Evolutionary conservation across 768 basidiomycete genomes (phyloP).

Genomic region (Tulasnella sp.): DNA sequence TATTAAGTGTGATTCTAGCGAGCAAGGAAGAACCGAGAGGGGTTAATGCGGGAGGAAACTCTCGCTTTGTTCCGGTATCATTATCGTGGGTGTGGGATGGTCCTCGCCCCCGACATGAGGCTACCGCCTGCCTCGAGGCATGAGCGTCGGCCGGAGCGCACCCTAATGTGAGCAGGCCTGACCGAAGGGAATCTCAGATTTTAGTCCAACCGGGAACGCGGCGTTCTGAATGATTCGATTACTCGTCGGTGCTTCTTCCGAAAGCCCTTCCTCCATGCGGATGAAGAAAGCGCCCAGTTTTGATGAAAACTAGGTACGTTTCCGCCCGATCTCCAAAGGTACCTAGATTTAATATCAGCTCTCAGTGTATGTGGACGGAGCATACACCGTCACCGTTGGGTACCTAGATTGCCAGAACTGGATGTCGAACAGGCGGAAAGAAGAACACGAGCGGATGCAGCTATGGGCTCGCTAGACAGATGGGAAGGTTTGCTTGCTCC

Average conservation of each 20-base stretch:
- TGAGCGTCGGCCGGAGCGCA: constrained; percentile 11
- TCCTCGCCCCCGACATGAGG: constrained; percentile 3
- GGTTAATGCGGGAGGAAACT: background rate
- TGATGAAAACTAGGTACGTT: background rate
- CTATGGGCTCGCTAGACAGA: background rate
- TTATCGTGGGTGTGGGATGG: constrained; percentile 19
- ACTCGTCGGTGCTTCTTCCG: constrained; percentile 2
- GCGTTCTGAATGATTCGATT: background rate
- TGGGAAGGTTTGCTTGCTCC: constrained; percentile 1
- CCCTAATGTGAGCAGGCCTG: background rate
- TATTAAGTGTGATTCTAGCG: background rate
- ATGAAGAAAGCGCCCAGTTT: background rate
- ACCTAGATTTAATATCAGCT: background rate
- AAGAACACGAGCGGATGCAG: background rate
- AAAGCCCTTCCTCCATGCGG: background rate
- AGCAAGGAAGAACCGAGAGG: background rate
- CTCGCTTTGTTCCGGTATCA: constrained; percentile 8
- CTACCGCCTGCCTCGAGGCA: constrained; percentile 16
- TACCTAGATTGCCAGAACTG: background rate
- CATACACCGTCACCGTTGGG: background rate
- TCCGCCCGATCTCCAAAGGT: background rate
- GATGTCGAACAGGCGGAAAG: background rate
- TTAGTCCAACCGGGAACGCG: background rate
- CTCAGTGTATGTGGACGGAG: background rate
- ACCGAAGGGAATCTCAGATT: background rate